Evolutionary conservation across 441 rosid genomes (phyloP), one percentile per base, ranked within the genome.

Genomic region (Sinapis alba): DNA sequence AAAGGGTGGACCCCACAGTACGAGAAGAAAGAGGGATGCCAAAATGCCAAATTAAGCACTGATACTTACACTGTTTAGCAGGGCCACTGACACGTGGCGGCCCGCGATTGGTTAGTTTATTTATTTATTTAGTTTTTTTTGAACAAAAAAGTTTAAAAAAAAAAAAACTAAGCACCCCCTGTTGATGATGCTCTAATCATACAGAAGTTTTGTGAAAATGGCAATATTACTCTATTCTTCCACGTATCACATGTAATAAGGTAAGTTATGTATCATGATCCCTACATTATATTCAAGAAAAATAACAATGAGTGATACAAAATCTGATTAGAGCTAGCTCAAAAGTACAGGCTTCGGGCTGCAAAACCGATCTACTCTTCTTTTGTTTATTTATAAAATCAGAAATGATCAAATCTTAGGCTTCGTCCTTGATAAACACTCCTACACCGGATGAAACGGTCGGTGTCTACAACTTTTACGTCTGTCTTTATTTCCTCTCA

Each of bases 401-500:
- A 53, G 59, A 53, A 53, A 53, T 20, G 24, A 5, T 53, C 27
- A 53, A 53, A 53, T 20, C 27, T 3, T 53, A 53, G 36, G 59
- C n/a, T 53, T 20, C 27, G 8, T 53, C 59, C 59, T 20, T 53
- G 59, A 53, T 53, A 27, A n/a, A 23, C 9, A 26, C 34, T 57
- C 62, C 27, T 50, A 30, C 47, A 51, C 71, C 43, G 70, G 43
- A 16, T 27, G 65, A 30, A 61, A 61, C 43, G 45, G 65, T 61
- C 26, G 65, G 65, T 61, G 26, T 61, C 45, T 74, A 18, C 61
- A 32, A 34, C 62, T 34, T 61, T 26, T 68, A 34, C 18, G 6
- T 61, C 45, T 68, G 41, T 61, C 30, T 75, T 61, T 68, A 74
- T 59, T 16, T 67, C 13, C 16, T 74, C 38, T 21, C 56, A 43